phyloP scores from a whole-genome alignment of 805 yeast species.

The Helenozyma rhizophorensis region DNA sequence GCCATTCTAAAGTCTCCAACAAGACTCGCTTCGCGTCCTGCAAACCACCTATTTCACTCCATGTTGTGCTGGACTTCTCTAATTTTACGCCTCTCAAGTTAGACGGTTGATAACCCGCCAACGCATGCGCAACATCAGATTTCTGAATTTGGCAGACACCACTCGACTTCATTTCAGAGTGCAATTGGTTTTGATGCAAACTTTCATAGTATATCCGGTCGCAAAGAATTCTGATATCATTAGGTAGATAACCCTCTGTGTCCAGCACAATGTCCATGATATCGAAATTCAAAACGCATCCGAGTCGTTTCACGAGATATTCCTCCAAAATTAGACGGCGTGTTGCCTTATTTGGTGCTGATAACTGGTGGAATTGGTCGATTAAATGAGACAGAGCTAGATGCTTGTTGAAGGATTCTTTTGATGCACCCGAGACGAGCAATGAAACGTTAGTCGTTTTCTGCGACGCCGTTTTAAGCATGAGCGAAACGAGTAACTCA shows the following conservation, averaged over 20 bases:
- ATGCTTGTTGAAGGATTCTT: conserved; percentile 57
- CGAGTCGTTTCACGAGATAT: conserved; percentile 27
- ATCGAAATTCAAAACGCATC: conserved; percentile 35
- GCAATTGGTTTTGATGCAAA: conserved; percentile 20
- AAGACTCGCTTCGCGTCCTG: conserved; percentile 68
- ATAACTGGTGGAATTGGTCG: conserved; percentile 56
- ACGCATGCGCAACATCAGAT: conserved; percentile 48
- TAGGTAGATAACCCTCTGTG: conserved; percentile 87
- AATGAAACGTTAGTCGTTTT: conserved; percentile 48
- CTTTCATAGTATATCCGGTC: conserved; percentile 65
- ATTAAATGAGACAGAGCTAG: conserved; percentile 67
- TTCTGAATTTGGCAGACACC: conserved; percentile 17
- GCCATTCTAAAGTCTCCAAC: conserved; percentile 94
- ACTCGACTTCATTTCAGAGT: not conserved
- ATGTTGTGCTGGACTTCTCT: conserved; percentile 67
- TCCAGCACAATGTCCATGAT: conserved; percentile 49
- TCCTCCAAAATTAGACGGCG: conserved; percentile 46
- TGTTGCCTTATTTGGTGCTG: conserved; percentile 64
- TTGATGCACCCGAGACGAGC: conserved; percentile 59
- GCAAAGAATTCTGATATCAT: conserved; percentile 66
- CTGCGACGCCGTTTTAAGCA: conserved; percentile 42
- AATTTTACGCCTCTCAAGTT: conserved; percentile 82
- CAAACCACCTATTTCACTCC: conserved; percentile 92
- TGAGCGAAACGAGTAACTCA: conserved; percentile 48
- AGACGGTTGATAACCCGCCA: conserved; percentile 72